Conservation (phyloP, 139 green algal genomes). For the Penium margaritaceum region DNA sequence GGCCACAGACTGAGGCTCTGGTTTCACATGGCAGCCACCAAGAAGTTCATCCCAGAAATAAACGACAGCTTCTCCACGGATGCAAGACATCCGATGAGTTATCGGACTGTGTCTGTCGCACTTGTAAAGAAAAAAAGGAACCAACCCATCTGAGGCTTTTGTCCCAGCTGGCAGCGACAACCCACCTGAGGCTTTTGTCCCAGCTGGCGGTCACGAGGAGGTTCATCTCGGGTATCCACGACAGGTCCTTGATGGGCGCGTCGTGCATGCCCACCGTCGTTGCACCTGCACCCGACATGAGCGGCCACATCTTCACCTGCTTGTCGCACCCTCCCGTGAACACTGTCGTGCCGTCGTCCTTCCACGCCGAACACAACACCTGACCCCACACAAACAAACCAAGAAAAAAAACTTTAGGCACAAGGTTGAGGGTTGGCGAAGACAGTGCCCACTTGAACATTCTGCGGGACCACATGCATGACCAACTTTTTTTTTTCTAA, state of each 20-base stretch:
- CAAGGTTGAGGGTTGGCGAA: too few relatives aligned
- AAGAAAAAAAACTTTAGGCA: too few relatives aligned
- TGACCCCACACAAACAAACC: too few relatives aligned
- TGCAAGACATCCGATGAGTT: conserved; percentile 16
- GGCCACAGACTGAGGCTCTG: conserved; percentile 50
- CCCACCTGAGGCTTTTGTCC: conserved; percentile 63
- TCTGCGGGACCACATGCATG: too few relatives aligned
- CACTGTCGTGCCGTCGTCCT: conserved; percentile 67
- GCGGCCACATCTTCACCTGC: conserved; percentile 83
- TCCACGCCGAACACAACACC: conserved; percentile 79
- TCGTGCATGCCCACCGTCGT: conserved; percentile 77
- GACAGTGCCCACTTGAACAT: too few relatives aligned
- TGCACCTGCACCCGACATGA: conserved; percentile 71
- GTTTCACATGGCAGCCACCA: conserved; percentile 75
- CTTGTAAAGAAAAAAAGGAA: too few relatives aligned
- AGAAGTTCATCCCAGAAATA: conserved; percentile 67
- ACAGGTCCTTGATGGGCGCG: conserved; percentile 66
- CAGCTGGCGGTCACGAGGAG: conserved; percentile 72
- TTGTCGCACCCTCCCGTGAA: conserved; percentile 83
- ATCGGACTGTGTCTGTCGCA: background rate
- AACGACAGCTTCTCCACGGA: conserved; percentile 68
- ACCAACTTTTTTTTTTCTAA: too few relatives aligned
- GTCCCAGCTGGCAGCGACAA: too few relatives aligned
- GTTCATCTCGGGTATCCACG: conserved; percentile 69
- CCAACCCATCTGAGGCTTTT: too few relatives aligned